phyloP scores from a whole-genome alignment of 768 basidiomycete genomes.

The Pleurotus cornucopiae region DNA sequence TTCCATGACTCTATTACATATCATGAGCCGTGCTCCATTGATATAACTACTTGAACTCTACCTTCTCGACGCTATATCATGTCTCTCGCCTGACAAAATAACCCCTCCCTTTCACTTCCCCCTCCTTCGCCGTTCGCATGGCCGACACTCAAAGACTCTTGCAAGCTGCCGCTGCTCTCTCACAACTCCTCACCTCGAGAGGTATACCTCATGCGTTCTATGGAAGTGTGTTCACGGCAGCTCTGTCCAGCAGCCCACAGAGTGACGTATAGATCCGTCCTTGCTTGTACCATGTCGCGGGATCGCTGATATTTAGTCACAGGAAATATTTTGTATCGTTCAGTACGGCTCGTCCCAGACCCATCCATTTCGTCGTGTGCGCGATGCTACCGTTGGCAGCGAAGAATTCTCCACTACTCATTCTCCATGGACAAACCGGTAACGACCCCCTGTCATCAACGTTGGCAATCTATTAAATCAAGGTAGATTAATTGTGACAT shows the following conservation, averaged over 20 bases:
- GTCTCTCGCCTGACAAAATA: conserved; percentile 36
- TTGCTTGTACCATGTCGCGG: background rate
- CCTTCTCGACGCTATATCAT: conserved; percentile 49
- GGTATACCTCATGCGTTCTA: conserved; percentile 79
- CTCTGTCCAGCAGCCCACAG: conserved; percentile 60
- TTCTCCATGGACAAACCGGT: conserved; percentile 89
- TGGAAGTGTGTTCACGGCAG: conserved; percentile 67
- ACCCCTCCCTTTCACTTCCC: conserved; percentile 22
- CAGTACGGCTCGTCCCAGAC: conserved; percentile 58
- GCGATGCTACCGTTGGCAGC: conserved; percentile 66
- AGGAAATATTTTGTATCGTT: conserved; percentile 87
- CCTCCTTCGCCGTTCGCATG: conserved; percentile 35
- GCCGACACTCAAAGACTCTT: conserved; percentile 71
- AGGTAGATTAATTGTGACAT: conserved; percentile 67
- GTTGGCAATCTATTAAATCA: conserved; percentile 8
- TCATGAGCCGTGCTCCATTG: conserved; percentile 34
- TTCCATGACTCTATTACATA: conserved; percentile 47
- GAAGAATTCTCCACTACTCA: conserved; percentile 62
- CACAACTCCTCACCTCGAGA: conserved; percentile 49
- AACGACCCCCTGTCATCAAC: conserved; percentile 14
- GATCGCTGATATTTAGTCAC: conserved; percentile 12
- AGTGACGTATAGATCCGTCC: conserved; percentile 51
- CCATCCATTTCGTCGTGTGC: conserved; percentile 77
- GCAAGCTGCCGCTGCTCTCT: conserved; percentile 76
- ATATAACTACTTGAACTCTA: conserved; percentile 34